phyloP scores from a whole-genome alignment of 2,329 filamentous ascomycete genomes.

The Fusarium fracticaudum region DNA sequence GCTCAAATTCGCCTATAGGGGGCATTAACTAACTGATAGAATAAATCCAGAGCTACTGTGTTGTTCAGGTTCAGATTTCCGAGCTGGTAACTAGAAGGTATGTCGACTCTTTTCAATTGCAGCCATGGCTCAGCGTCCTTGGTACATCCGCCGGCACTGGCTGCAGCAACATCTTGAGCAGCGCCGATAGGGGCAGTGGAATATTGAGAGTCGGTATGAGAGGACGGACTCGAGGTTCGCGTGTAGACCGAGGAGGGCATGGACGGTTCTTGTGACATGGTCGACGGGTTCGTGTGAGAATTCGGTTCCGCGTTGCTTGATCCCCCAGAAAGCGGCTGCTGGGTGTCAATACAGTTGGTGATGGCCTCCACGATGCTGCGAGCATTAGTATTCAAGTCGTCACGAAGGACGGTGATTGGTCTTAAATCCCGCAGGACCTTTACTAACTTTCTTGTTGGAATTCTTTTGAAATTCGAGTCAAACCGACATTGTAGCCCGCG shows the following conservation, averaged over 20 bases:
- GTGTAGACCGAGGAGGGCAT: background rate
- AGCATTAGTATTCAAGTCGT: background rate
- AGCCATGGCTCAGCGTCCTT: background rate
- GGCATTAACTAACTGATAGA: background rate
- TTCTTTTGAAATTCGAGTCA: background rate
- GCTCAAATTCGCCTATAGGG: rapidly evolving
- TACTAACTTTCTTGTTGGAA: background rate
- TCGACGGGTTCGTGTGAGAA: background rate
- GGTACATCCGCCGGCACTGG: rapidly evolving
- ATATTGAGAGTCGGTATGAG: background rate
- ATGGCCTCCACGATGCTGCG: background rate
- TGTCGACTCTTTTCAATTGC: background rate
- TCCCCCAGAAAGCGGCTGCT: background rate
- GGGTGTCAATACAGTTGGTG: background rate
- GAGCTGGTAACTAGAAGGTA: background rate
- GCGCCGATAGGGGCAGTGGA: background rate
- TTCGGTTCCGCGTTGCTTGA: background rate
- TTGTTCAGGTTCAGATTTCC: background rate
- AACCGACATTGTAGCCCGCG: background rate
- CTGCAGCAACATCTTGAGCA: background rate
- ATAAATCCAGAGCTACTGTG: background rate
- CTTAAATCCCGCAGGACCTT: rapidly evolving
- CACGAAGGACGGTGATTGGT: no score
- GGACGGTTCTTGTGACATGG: background rate
- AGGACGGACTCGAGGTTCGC: background rate